Conservation (phyloP, 805 yeast species). For the Barnettozyma sp. region DNA sequence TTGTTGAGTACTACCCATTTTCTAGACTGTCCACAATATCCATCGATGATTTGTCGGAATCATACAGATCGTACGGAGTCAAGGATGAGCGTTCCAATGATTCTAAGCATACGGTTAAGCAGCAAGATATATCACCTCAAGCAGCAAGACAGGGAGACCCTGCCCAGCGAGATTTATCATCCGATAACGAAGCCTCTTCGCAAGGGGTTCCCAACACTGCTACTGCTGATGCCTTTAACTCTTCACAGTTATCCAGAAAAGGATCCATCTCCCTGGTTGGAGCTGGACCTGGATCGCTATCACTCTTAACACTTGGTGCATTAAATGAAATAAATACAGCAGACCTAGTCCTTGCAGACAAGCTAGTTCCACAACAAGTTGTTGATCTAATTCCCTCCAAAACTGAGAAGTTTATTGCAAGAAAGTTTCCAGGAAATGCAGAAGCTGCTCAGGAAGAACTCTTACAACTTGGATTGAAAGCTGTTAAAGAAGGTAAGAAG, state of each 20-base stretch:
- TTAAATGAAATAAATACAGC: conserved; percentile 73
- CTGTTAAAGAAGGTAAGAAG: conserved; percentile 55
- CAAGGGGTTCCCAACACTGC: conserved; percentile 5
- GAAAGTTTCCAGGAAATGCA: conserved; percentile 95
- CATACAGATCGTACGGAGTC: conserved; percentile 24
- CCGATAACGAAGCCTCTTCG: not conserved
- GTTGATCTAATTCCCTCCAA: conserved; percentile 71
- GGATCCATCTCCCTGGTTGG: conserved; percentile 83
- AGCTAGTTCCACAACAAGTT: conserved; percentile 85
- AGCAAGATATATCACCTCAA: too few species aligned
- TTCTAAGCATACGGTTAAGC: too few species aligned
- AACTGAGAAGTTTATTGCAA: conserved; percentile 77
- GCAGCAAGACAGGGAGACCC: not conserved
- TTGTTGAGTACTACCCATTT: conserved; percentile 86
- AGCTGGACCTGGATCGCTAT: conserved; percentile 87
- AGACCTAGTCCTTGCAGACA: conserved; percentile 82
- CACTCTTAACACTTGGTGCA: conserved; percentile 81
- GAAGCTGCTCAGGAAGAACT: conserved; percentile 88
- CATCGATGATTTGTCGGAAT: conserved; percentile 47
- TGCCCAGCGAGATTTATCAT: not conserved
- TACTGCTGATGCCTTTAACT: conserved; percentile 24
- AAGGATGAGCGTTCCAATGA: too few species aligned
- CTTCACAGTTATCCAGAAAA: conserved; percentile 11
- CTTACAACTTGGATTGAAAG: conserved; percentile 61
- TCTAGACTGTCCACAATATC: conserved; percentile 52